These are phyloP conservation scores for Ophiostoma sp. DNA, from an alignment of 2,329 filamentous ascomycete species.

Conservation along the genomic window DNA sequence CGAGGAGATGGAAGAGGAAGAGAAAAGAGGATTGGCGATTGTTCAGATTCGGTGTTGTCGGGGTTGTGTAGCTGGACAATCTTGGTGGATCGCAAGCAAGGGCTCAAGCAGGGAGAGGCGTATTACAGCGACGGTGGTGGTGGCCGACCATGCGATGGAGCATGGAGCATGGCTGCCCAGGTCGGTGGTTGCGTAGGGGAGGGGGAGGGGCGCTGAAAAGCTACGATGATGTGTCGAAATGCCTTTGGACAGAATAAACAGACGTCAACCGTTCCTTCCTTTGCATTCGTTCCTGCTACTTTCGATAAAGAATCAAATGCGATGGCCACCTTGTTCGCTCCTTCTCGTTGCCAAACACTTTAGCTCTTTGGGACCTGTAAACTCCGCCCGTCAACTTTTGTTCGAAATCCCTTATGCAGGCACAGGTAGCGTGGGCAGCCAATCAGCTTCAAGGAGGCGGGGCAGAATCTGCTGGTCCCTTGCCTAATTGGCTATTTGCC, in stretches of 20 bases:
- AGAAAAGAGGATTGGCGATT: not conserved
- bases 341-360: slow-evolving; percentile 12
- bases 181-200: not conserved
- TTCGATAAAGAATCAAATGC: not conserved
- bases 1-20: not conserved
- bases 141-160: slow-evolving; percentile 10
- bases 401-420: slow-evolving; percentile 30
- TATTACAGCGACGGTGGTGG: slow-evolving; percentile 18
- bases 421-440: slow-evolving; percentile 25
- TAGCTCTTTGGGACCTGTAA: slow-evolving; percentile 12
- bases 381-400: not conserved
- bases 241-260: not conserved
- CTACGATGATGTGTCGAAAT: slow-evolving; percentile 9
- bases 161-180: slow-evolving; percentile 9
- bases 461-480: slow-evolving; percentile 22
- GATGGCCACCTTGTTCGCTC: slow-evolving; percentile 10
- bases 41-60: not conserved
- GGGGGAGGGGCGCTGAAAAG: not conserved
- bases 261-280: not conserved
- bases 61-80: slow-evolving; percentile 3
- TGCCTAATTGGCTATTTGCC: slow-evolving; percentile 22
- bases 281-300: not conserved
- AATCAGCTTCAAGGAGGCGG: slow-evolving; percentile 26
- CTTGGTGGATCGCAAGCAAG: slow-evolving; percentile 16
- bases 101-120: slow-evolving; percentile 16